phyloP scores from a whole-genome alignment of 176 grass and related monocot genomes.

The Poa pratensis region DNA sequence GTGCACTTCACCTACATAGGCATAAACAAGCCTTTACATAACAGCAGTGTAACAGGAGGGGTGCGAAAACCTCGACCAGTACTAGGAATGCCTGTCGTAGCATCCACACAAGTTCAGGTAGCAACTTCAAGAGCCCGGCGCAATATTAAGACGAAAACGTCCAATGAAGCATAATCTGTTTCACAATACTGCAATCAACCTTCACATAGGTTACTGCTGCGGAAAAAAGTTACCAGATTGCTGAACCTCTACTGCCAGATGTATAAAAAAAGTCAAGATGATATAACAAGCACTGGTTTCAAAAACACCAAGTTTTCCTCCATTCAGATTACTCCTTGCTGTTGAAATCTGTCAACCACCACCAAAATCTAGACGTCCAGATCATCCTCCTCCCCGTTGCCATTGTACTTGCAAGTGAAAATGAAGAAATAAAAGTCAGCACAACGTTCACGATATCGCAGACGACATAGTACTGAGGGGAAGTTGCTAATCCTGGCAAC shows the following conservation, averaged over 20 bases:
- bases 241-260: background rate
- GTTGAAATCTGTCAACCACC: constrained; percentile 40
- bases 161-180: background rate
- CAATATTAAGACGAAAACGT: background rate
- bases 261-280: background rate
- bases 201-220: constrained; percentile 12
- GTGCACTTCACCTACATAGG: background rate
- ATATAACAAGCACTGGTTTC: constrained; percentile 3
- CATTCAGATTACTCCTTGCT: constrained; percentile 27
- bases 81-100: background rate
- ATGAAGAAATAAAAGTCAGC: background rate
- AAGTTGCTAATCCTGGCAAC: background rate
- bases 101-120: background rate
- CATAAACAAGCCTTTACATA: background rate
- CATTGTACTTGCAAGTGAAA: constrained; percentile 58
- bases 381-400: constrained; percentile 54
- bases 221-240: background rate
- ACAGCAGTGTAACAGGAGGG: background rate
- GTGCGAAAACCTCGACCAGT: background rate
- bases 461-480: background rate
- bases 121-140: background rate
- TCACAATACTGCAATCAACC: background rate
- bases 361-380: constrained; percentile 41
- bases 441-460: background rate
- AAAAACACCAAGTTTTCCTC: constrained; percentile 1